Evolutionary conservation across 2,329 filamentous ascomycete species (phyloP), one percentile per base, ranked within the genome.

Genomic region (Phaeosphaeria sp.): DNA sequence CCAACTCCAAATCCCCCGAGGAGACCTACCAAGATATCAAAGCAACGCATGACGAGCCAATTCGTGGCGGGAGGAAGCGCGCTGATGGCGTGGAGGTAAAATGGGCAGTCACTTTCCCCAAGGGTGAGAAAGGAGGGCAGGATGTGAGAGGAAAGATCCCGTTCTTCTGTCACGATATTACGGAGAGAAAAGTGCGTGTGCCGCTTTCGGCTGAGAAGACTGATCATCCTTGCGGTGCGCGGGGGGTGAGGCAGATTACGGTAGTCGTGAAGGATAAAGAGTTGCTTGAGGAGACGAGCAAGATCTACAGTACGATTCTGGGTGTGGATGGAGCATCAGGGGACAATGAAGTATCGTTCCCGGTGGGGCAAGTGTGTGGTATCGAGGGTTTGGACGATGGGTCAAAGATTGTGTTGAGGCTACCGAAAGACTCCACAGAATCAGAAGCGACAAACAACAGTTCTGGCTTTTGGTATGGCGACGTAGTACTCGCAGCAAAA

Each of bases 81-180:
- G 82, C 83, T 0, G 86, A 89, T 68, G 86, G 86, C 0, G 75
- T 78, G 1, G 80, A 84, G 30, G 72, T 90, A 27, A 79, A 84
- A 57, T 91, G 88, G 87, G 80, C 83, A 22, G 82, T 87, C 22
- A 84, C 86, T 0, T 82, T 82, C 18, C 80, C 81, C 0, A 72
- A 78, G n/a, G 75, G 76, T 13, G 70, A 78, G 1, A 74, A 77
- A 8, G 69, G 72, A 0, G 72, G 69, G 0, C 73, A 75, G 56
- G 18, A 20, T 8, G 53, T 52, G 3, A 76, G 83, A 0, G 86
- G 87, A 0, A 75, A 77, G 15, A 68, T 87, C 11, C 89, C 88
- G 0, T 91, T 91, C 64, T 91, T 72, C 55, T 76, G 73, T 36
- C 81, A 90, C 47, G 89, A 91, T 69, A 75, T 85, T 13, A 90